Base-by-base conservation (phyloP, 2,329 filamentous ascomycete species). In the Aciculosporium take region DNA sequence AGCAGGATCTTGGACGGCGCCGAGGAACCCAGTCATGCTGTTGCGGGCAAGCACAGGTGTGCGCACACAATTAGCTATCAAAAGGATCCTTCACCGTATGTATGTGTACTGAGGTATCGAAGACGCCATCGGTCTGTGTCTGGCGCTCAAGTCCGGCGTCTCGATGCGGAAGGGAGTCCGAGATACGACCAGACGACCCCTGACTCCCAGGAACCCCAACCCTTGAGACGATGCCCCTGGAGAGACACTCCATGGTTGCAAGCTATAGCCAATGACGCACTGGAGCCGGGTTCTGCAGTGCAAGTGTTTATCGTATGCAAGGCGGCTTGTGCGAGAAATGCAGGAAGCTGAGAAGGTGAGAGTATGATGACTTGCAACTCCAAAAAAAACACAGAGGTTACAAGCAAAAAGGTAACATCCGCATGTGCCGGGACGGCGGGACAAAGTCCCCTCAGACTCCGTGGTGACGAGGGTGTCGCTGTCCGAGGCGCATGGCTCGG, bases 21-120 rank as follows among this genome's bases (percentile, higher is more conserved):
- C 68, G 31, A 75, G 52, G 50, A 69, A 74, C 40, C 79, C 80
- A 13, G 65, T 71, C 36, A 82, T 56, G 23, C 79, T 83, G 48
- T 28, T 29, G 38, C 10, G 25, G 21, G 18, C 18, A 15, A 13
- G 5, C 23, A 34, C n/a, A n/a, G n/a, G n/a, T n/a, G 18, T 15
- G 27, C 32, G 39, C 42, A 41, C 34, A 18, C 25, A 40, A 46
- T 48, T 46, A 48, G 46, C 46, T 36, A 46, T 46, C 34, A 37
- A 24, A n/a, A n/a, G n/a, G n/a, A n/a, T n/a, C n/a, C n/a, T n/a
- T n/a, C n/a, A n/a, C n/a, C n/a, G n/a, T n/a, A n/a, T n/a, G n/a
- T n/a, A n/a, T n/a, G n/a, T n/a, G n/a, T n/a, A n/a, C n/a, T n/a
- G n/a, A n/a, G n/a, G n/a, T n/a, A n/a, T n/a, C n/a, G n/a, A 18